These are phyloP conservation scores for Erigeron canadensis DNA, from an alignment of 129 eudicot species.

Conservation along the genomic window DNA sequence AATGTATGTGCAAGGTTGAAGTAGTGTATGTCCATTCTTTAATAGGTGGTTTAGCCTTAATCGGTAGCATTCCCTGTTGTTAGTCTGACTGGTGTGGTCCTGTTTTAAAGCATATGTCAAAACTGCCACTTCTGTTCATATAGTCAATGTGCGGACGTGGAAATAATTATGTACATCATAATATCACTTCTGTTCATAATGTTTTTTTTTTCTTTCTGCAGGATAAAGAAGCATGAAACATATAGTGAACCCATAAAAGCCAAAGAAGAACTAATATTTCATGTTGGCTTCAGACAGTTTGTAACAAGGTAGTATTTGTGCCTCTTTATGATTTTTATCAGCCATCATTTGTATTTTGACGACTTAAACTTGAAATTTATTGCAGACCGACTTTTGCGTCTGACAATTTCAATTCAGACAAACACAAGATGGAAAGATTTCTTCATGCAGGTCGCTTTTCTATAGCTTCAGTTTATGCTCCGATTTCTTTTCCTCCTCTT, in stretches of 20 bases:
- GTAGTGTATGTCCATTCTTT: too few relatives aligned
- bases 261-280: conserved; percentile 84
- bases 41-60: too few relatives aligned
- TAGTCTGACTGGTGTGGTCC: neutral
- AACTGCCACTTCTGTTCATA: too few relatives aligned
- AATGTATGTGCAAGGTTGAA: too few relatives aligned
- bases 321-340: conserved; percentile 1
- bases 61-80: neutral
- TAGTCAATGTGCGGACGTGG: too few relatives aligned
- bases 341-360: neutral
- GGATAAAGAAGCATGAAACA: conserved; percentile 78
- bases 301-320: conserved; percentile 54
- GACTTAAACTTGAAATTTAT: neutral
- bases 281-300: conserved; percentile 92
- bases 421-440: conserved; percentile 98
- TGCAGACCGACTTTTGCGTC: conserved; percentile 93
- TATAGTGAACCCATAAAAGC: conserved; percentile 80
- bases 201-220: conserved; percentile 27
- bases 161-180: neutral
- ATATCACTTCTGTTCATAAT: neutral
- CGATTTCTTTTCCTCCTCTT: conserved; percentile 81
- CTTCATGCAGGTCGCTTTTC: conserved; percentile 89
- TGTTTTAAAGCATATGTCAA: too few relatives aligned
- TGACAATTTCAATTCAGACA: conserved; percentile 78
- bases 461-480: conserved; percentile 84